These are phyloP conservation scores for Dalbergia cultrata DNA, from an alignment of 306 rosid genomes.

Conservation along the genomic window DNA sequence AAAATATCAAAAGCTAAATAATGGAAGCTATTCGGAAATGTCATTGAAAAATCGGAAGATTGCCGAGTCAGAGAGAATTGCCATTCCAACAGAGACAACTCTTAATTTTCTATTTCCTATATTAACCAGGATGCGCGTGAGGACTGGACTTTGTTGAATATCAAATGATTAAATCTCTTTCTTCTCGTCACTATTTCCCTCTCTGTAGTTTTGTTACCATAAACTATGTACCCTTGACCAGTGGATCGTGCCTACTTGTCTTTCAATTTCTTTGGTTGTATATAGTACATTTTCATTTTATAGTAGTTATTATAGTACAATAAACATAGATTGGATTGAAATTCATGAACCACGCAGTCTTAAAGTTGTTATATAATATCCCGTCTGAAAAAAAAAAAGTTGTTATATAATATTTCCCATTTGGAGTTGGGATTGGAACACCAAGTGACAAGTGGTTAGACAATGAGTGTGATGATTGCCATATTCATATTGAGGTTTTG, in stretches of 20 bases:
- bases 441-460: neutral
- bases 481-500: neutral
- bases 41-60: neutral
- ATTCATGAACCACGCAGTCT: neutral
- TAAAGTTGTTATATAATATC: neutral
- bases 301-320: neutral
- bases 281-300: neutral
- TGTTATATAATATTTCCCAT: neutral
- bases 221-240: neutral
- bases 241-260: neutral
- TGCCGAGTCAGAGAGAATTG: neutral
- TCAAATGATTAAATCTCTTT: neutral
- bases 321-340: neutral
- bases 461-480: neutral
- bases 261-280: neutral
- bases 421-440: neutral
- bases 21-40: neutral
- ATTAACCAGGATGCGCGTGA: neutral
- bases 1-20: too few species aligned
- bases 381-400: too few species aligned
- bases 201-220: neutral
- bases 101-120: neutral
- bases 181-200: neutral
- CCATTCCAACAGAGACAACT: neutral
- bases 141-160: neutral